These are phyloP conservation scores for Taiozyma onychis DNA, from an alignment of 1,139 yeast species.

Conservation along the genomic window DNA sequence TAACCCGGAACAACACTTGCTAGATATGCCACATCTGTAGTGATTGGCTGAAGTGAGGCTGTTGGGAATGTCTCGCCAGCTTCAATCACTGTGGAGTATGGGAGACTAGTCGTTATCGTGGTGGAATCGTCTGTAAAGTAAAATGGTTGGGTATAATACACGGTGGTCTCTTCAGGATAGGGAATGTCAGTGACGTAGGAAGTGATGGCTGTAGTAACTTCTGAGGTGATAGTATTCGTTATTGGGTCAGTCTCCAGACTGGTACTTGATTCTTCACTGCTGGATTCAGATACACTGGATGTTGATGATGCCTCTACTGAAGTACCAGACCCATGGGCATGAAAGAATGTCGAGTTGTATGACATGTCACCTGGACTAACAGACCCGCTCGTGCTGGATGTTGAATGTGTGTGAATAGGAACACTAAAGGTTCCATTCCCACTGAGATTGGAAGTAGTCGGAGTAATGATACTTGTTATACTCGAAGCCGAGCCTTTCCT, in stretches of 20 bases:
- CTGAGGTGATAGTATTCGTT: neutral
- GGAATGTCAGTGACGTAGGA: neutral
- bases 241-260: neutral
- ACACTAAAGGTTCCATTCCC: neutral
- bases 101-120: slow-evolving; percentile 32
- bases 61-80: slow-evolving; percentile 21
- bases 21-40: slow-evolving; percentile 27
- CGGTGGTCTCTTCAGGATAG: slow-evolving; percentile 3
- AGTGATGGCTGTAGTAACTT: neutral
- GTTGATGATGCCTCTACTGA: neutral
- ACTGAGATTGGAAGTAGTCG: neutral
- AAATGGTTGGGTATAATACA: slow-evolving; percentile 34
- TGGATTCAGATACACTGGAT: neutral
- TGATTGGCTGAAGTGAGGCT: slow-evolving; percentile 25
- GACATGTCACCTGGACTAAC: neutral
- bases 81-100: slow-evolving; percentile 27
- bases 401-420: neutral
- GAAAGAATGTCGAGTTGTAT: neutral
- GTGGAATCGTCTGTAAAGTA: slow-evolving; percentile 35
- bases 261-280: neutral
- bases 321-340: neutral
- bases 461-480: neutral
- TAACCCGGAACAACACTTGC: slow-evolving; percentile 19
- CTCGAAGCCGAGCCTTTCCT: neutral
- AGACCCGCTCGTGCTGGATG: neutral